Evolutionary conservation across 768 basidiomycete genomes (phyloP).

Genomic region (Boletus fagicola): DNA sequence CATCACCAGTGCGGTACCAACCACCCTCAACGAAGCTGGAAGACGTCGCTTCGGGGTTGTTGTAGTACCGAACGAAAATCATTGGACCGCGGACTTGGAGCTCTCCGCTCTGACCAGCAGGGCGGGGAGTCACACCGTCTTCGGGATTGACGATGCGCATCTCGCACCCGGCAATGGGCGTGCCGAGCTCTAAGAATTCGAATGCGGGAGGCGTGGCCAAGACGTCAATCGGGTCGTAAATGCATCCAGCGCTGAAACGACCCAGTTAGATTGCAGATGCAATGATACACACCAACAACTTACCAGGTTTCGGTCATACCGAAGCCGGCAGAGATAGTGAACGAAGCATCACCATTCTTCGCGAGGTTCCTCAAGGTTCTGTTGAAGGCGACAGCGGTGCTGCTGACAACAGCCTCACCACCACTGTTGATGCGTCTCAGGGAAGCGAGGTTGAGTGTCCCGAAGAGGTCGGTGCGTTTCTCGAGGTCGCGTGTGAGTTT

Average conservation of each 20-base stretch:
- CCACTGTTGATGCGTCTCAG: slow-evolving; percentile 40
- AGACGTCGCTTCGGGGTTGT: neutral
- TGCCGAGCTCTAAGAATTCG: slow-evolving; percentile 41
- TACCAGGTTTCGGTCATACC: slow-evolving; percentile 43
- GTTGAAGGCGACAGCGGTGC: slow-evolving; percentile 38
- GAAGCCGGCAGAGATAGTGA: slow-evolving; percentile 34
- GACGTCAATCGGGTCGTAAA: slow-evolving; percentile 36
- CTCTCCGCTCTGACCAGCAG: slow-evolving; percentile 1
- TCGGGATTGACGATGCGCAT: slow-evolving; percentile 36
- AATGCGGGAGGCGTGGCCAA: slow-evolving; percentile 15
- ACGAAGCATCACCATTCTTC: slow-evolving; percentile 28
- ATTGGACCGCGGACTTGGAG: slow-evolving; percentile 4
- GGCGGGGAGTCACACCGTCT: slow-evolving; percentile 28
- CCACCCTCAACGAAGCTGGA: slow-evolving; percentile 47
- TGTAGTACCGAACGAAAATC: neutral
- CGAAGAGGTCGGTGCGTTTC: slow-evolving; percentile 24
- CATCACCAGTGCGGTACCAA: slow-evolving; percentile 62
- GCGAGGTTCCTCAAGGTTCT: slow-evolving; percentile 30
- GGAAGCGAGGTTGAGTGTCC: slow-evolving; percentile 34
- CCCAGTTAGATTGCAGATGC: neutral
- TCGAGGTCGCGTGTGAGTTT: slow-evolving; percentile 36
- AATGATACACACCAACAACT: slow-evolving; percentile 4
- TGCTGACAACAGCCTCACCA: slow-evolving; percentile 42
- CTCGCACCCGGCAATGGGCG: slow-evolving; percentile 30
- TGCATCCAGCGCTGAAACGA: slow-evolving; percentile 35